Evolutionary conservation across 768 basidiomycete species (phyloP).

Genomic region (Podaxis sp.): DNA sequence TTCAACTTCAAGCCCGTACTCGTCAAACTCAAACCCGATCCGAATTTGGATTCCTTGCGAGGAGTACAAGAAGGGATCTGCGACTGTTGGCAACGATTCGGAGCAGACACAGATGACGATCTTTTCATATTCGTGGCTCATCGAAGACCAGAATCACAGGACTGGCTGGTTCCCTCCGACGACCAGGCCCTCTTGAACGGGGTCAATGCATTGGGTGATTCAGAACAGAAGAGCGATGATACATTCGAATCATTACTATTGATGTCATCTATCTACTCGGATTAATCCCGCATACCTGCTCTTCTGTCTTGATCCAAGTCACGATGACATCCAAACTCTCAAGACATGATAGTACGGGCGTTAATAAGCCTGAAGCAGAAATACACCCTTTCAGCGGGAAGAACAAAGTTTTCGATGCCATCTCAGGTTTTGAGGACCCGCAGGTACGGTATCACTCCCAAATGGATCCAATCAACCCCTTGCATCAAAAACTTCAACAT

Average conservation of each 20-base stretch:
- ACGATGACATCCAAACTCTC: no score
- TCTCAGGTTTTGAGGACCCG: no score
- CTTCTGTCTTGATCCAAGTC: background rate
- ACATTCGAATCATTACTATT: slow-evolving; percentile 69
- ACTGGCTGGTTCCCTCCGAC: slow-evolving; percentile 50
- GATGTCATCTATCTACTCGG: slow-evolving; percentile 34
- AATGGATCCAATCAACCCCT: no score
- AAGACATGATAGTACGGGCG: no score
- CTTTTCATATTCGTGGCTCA: slow-evolving; percentile 64
- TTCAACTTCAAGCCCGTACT: slow-evolving; percentile 64
- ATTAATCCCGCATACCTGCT: slow-evolving; percentile 1
- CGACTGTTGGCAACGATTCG: slow-evolving; percentile 42
- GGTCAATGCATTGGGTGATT: slow-evolving; percentile 47
- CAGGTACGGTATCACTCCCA: no score
- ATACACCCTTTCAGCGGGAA: no score
- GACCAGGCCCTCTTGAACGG: slow-evolving; percentile 62
- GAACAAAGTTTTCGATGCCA: no score
- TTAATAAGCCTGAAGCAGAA: no score
- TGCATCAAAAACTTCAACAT: no score
- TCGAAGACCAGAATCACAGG: slow-evolving; percentile 56
- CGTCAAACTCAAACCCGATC: slow-evolving; percentile 19
- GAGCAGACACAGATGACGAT: slow-evolving; percentile 38
- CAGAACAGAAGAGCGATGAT: slow-evolving; percentile 55
- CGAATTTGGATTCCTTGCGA: background rate
- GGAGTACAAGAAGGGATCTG: slow-evolving; percentile 13